Percentiles rank a stretch among this genome's conserved stretches.
These are phyloP conservation scores for Prunus campanulata DNA, from an alignment of 306 rosid species.

Conservation along the genomic window DNA sequence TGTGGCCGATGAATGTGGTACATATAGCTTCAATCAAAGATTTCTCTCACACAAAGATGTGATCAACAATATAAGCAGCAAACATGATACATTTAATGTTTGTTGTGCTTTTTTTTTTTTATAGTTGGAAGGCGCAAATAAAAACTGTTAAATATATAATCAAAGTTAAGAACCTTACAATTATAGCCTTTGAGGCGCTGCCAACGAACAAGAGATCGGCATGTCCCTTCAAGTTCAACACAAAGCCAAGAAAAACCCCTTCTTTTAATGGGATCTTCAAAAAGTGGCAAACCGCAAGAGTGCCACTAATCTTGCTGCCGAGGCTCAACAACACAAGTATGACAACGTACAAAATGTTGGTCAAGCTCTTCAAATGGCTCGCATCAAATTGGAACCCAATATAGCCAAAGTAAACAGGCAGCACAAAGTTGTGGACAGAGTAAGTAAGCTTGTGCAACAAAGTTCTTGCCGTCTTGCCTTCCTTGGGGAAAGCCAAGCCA, in stretches of 20 bases:
- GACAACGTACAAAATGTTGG: slow-evolving; percentile 8
- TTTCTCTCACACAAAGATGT: neutral
- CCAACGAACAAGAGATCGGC: slow-evolving; percentile 86
- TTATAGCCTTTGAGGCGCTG: slow-evolving; percentile 42
- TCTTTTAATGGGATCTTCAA: slow-evolving; percentile 65
- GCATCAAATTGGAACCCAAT: slow-evolving; percentile 75
- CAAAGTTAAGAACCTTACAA: slow-evolving; percentile 49
- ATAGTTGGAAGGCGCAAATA: neutral
- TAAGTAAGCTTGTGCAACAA: slow-evolving; percentile 68
- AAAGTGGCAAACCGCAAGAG: slow-evolving; percentile 58
- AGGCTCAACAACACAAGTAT: slow-evolving; percentile 60
- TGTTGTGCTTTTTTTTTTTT: no score
- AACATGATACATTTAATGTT: no score
- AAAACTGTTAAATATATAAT: neutral
- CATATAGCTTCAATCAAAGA: no score
- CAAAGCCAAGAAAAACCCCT: slow-evolving; percentile 71
- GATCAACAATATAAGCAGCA: neutral
- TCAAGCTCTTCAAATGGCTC: slow-evolving; percentile 23
- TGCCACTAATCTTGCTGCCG: slow-evolving; percentile 72
- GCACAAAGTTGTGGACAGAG: slow-evolving; percentile 73
- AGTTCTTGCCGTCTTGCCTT: slow-evolving; percentile 86
- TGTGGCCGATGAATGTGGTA: neutral
- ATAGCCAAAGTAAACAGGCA: slow-evolving; percentile 84
- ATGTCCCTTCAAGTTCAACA: slow-evolving; percentile 79
- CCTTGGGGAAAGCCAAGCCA: slow-evolving; percentile 69